Percentiles rank a stretch among this genome's conserved stretches.
Conservation (phyloP, 2,329 filamentous ascomycete genomes). For the Colletotrichum sp. region DNA sequence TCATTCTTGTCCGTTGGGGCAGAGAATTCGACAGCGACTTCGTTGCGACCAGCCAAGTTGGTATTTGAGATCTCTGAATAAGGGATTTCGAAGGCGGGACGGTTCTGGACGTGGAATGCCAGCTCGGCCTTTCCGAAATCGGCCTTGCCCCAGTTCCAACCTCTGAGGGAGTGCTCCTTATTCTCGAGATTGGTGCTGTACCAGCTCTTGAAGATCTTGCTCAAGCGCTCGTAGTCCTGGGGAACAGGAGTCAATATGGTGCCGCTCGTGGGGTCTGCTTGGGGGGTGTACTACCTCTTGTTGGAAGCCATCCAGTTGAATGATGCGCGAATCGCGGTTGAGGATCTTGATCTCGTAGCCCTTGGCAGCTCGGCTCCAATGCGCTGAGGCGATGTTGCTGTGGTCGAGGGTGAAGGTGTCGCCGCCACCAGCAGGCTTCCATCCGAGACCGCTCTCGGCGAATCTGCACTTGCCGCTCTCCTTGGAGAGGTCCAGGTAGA, state of each 20-base stretch:
- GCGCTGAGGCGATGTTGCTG: conserved; percentile 82
- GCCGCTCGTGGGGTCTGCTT: neutral
- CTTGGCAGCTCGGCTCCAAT: conserved; percentile 93
- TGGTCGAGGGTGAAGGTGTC: conserved; percentile 94
- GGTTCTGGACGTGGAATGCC: conserved; percentile 95
- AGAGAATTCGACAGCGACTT: conserved; percentile 94
- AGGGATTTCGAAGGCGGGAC: conserved; percentile 94
- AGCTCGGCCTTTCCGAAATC: conserved; percentile 96
- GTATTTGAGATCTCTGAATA: conserved; percentile 98
- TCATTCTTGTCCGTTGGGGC: conserved; percentile 74
- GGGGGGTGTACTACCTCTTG: conserved; percentile 66
- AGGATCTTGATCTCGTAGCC: conserved; percentile 95
- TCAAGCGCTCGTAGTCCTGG: conserved; percentile 86
- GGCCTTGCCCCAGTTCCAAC: conserved; percentile 99
- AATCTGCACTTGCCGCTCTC: conserved; percentile 93
- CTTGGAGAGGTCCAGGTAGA: conserved; percentile 94
- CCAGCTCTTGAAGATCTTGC: conserved; percentile 97
- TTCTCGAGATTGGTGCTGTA: conserved; percentile 93
- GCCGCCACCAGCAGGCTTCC: conserved; percentile 87
- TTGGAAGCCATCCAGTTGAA: conserved; percentile 94
- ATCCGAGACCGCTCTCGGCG: conserved; percentile 91
- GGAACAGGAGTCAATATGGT: neutral
- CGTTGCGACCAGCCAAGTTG: conserved; percentile 95
- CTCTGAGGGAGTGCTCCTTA: conserved; percentile 91
- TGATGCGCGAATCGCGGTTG: conserved; percentile 81